Conservation (phyloP, 1,284 basidiomycete species). For the Trichosporon faecale region DNA sequence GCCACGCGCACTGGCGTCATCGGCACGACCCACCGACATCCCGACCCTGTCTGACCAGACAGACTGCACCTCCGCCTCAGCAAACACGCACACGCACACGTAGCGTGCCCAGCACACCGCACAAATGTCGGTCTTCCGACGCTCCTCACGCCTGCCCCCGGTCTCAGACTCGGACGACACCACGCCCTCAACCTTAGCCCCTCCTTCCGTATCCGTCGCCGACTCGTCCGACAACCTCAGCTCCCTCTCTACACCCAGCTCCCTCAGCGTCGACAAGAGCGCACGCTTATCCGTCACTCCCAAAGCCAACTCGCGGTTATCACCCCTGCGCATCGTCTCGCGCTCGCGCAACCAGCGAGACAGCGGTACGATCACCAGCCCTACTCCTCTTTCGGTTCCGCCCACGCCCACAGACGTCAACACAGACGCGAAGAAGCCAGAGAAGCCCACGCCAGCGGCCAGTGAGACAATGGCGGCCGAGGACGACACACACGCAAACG, state of each 20-base stretch:
- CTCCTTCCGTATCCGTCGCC: not conserved
- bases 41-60: not conserved
- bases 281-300: not conserved
- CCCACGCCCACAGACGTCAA: not conserved
- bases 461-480: slow-evolving; percentile 1
- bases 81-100: not conserved
- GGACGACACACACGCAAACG: not conserved
- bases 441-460: not conserved
- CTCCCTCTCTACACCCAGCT: not conserved
- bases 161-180: slow-evolving; percentile 7
- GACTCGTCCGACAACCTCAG: not conserved
- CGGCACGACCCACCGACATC: not conserved
- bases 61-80: too few relatives aligned
- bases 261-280: not conserved
- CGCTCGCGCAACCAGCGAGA: not conserved
- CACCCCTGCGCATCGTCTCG: not conserved
- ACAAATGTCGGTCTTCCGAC: slow-evolving; percentile 1
- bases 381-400: not conserved
- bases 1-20: slow-evolving; percentile 7
- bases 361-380: not conserved
- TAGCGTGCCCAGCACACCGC: not conserved
- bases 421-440: not conserved
- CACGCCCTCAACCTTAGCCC: not conserved
- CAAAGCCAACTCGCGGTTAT: not conserved
- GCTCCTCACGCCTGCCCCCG: not conserved